Percentiles rank a stretch among this genome's conserved stretches.
These are phyloP conservation scores for Mortierella claussenii DNA, from an alignment of 192 early-diverging fungal species.

Conservation along the genomic window DNA sequence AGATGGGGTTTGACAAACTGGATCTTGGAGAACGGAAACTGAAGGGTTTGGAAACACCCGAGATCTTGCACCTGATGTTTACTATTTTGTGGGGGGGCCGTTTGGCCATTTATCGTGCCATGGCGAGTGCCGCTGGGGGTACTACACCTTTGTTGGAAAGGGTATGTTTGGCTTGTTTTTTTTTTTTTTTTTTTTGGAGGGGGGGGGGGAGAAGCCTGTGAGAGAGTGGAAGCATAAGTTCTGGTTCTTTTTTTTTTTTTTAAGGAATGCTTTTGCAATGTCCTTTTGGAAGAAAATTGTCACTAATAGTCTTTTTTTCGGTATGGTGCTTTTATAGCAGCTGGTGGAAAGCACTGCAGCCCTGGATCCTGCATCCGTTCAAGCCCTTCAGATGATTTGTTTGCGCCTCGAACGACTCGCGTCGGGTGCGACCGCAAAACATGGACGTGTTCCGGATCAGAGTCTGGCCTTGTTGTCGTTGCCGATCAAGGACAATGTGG, in stretches of 20 bases:
- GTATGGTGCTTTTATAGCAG: conserved; percentile 23
- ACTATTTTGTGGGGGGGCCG: conserved; percentile 14
- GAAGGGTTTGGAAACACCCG: conserved; percentile 91
- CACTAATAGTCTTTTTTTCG: background rate
- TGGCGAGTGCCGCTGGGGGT: no score
- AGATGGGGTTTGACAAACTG: conserved; percentile 74
- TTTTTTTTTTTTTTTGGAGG: no score
- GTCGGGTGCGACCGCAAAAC: conserved; percentile 40
- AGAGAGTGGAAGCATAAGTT: no score
- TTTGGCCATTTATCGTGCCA: conserved; percentile 19
- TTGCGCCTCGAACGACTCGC: conserved; percentile 70
- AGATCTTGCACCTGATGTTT: conserved; percentile 76
- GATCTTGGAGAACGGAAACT: conserved; percentile 85
- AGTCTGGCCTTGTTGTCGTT: conserved; percentile 36
- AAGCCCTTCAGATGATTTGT: conserved; percentile 61
- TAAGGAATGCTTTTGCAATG: conserved; percentile 1
- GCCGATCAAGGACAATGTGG: conserved; percentile 57
- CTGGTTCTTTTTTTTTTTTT: background rate
- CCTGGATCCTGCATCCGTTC: conserved; percentile 61
- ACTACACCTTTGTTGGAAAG: no score
- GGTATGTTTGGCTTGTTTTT: no score
- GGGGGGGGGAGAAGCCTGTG: no score
- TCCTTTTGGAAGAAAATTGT: background rate
- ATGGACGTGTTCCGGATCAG: conserved; percentile 48
- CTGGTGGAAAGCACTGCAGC: conserved; percentile 20